phyloP scores from a whole-genome alignment of 495 filamentous ascomycete species.

The Cairneyella variabilis region DNA sequence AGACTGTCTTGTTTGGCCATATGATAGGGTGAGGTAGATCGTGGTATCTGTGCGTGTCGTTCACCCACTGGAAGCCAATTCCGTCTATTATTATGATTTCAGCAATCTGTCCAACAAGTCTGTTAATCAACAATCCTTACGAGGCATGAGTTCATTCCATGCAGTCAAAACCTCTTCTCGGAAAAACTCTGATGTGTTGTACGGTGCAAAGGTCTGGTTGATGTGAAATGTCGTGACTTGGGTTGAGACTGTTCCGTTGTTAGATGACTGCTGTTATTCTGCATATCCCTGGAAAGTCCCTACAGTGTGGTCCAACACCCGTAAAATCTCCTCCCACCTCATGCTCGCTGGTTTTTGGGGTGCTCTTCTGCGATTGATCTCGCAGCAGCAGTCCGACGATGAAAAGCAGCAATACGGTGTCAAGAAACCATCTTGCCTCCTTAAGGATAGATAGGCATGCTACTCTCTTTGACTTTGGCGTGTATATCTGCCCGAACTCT shows the following conservation, averaged over 20 bases:
- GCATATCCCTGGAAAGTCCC: background rate
- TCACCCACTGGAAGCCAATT: conserved; percentile 46
- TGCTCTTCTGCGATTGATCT: conserved; percentile 24
- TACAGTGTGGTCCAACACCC: conserved; percentile 36
- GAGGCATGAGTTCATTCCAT: conserved; percentile 43
- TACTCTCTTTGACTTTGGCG: conserved; percentile 14
- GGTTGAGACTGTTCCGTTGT: conserved; percentile 31
- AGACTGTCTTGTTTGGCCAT: conserved; percentile 45
- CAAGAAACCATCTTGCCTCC: conserved; percentile 30
- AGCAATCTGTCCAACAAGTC: background rate
- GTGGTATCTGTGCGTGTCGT: conserved; percentile 39
- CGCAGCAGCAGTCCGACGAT: conserved; percentile 32
- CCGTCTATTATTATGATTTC: conserved; percentile 29
- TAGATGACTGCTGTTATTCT: background rate
- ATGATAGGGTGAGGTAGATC: conserved; percentile 41
- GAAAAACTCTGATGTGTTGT: conserved; percentile 44
- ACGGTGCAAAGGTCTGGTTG: conserved; percentile 41
- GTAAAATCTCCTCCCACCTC: conserved; percentile 39
- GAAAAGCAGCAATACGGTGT: conserved; percentile 31
- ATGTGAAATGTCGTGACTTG: conserved; percentile 38
- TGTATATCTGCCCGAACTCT: conserved; percentile 21
- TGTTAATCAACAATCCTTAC: conserved; percentile 23
- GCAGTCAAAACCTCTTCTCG: conserved; percentile 34
- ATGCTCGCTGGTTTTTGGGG: conserved; percentile 26
- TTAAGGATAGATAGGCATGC: conserved; percentile 9